Conservation (phyloP, 2,329 filamentous ascomycete genomes). For the Colletotrichum spaethianum region DNA sequence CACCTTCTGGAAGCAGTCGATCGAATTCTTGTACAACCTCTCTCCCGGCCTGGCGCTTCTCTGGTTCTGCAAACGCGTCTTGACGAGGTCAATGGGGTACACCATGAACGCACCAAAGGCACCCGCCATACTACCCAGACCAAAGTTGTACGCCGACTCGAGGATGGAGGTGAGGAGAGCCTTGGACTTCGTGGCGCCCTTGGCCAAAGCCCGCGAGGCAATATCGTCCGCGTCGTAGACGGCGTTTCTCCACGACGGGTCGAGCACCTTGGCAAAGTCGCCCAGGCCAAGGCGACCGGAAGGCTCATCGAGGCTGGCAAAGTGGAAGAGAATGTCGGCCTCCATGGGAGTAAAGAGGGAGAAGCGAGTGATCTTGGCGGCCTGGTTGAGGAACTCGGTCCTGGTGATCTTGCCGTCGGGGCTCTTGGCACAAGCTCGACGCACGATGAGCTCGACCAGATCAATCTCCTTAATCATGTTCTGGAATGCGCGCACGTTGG, state of each 20-base stretch:
- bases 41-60: slow-evolving; percentile 86
- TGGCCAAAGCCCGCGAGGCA: slow-evolving; percentile 50
- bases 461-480: slow-evolving; percentile 99
- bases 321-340: slow-evolving; percentile 98
- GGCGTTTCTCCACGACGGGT: slow-evolving; percentile 88
- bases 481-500: slow-evolving; percentile 97
- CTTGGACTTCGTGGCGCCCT: slow-evolving; percentile 63
- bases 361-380: slow-evolving; percentile 91
- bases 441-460: slow-evolving; percentile 92
- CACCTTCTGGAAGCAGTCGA: slow-evolving; percentile 96
- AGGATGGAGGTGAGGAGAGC: slow-evolving; percentile 73
- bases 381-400: slow-evolving; percentile 94
- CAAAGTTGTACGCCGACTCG: slow-evolving; percentile 92
- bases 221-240: slow-evolving; percentile 65
- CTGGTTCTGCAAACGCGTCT: slow-evolving; percentile 99
- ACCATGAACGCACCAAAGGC: slow-evolving; percentile 99
- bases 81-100: slow-evolving; percentile 98
- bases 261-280: slow-evolving; percentile 96
- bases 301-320: slow-evolving; percentile 91
- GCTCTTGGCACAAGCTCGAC: slow-evolving; percentile 87
- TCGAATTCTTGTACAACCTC: slow-evolving; percentile 94
- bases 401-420: slow-evolving; percentile 93
- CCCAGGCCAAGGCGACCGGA: slow-evolving; percentile 85
- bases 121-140: slow-evolving; percentile 88
- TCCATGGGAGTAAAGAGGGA: slow-evolving; percentile 99